Percentiles rank a stretch among this genome's conserved stretches.
These are phyloP conservation scores for Tardiomyces digboiensis DNA, from an alignment of 1,139 yeast species.

Conservation along the genomic window DNA sequence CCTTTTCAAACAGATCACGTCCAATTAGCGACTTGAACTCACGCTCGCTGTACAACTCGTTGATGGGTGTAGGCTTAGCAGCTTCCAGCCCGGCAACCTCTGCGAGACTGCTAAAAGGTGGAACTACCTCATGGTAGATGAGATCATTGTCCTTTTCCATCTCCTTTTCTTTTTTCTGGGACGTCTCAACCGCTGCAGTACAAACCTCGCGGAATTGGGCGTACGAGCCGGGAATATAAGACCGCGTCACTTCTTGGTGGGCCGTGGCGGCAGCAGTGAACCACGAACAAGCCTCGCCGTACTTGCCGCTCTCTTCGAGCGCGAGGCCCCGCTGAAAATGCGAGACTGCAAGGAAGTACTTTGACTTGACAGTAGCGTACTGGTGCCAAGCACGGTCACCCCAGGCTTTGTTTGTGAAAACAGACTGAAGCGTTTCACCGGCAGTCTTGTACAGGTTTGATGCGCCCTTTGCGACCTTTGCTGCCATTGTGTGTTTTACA, in stretches of 20 bases:
- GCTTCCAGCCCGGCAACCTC: slow-evolving; percentile 69
- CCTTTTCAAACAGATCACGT: slow-evolving; percentile 55
- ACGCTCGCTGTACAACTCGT: slow-evolving; percentile 36
- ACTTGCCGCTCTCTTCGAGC: slow-evolving; percentile 41
- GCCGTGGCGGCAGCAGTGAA: slow-evolving; percentile 38
- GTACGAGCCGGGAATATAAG: slow-evolving; percentile 10
- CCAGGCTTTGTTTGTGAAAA: slow-evolving; percentile 42
- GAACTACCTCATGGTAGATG: slow-evolving; percentile 68
- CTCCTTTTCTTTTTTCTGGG: slow-evolving; percentile 36
- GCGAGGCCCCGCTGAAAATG: slow-evolving; percentile 45
- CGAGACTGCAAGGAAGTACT: slow-evolving; percentile 39
- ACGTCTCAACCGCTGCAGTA: slow-evolving; percentile 21
- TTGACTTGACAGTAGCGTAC: slow-evolving; percentile 33
- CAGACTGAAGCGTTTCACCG: slow-evolving; percentile 33
- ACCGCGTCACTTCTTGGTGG: slow-evolving; percentile 16
- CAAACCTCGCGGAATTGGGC: slow-evolving; percentile 15
- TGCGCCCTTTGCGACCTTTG: slow-evolving; percentile 63
- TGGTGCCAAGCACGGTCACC: slow-evolving; percentile 41
- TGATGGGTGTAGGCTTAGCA: slow-evolving; percentile 55
- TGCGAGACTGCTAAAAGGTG: slow-evolving; percentile 42
- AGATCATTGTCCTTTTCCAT: slow-evolving; percentile 79
- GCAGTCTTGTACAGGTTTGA: slow-evolving; percentile 48
- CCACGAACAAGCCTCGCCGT: slow-evolving; percentile 73
- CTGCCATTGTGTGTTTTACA: slow-evolving; percentile 46
- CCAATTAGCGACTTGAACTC: slow-evolving; percentile 43